Evolutionary conservation across 2,329 filamentous ascomycete genomes (phyloP), one percentile per base, ranked within the genome.

Genomic region (Oidium heveae): DNA sequence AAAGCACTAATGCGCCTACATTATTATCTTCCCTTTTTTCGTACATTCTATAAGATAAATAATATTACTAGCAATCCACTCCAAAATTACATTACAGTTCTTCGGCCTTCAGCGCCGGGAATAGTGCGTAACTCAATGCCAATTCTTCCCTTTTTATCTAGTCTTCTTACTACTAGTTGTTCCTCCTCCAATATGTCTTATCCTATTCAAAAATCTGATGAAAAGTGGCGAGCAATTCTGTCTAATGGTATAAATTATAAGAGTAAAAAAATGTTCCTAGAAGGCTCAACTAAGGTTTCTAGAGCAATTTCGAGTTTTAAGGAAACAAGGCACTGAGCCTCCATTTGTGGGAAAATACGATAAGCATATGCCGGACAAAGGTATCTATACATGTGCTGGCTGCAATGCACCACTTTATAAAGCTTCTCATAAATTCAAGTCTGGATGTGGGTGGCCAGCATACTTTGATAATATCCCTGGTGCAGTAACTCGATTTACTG

Each of bases 301-400:
- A 94, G 89, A 95, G 64, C 91, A 98, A 74, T 98, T 96, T 73
- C 85, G 86, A 59, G 76, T 98, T 65, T 79, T 98, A 55, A 83
- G 91, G 59, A 72, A 93, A 67, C 89, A 95, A 68, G 91, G 88
- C 62, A 98, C 91, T 49, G 93, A 98, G 67, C 69, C 77, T 2
- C 77, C 89, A 16, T 80, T 77, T 61, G 80, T 82, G 6, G 88
- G 89, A 63, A 78, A 82, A 67, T 95, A 84, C 67, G 82, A 98
- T 71, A 86, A 89, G 67, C 87, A 95, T 72, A 76, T 80, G 65
- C 80, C 87, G 1, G 68, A 74, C 0, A 65, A 74, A 5, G 93
- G 91, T 56, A 76, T 86, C 55, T 98, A 96, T 71, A 80, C 74
- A 49, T 98, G 91, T 69, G 85, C 84, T 18, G 91, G 78, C 54